Evolutionary conservation across 805 yeast species (phyloP), one percentile per base, ranked within the genome.

Genomic region (Kluyveromyces siamensis): DNA sequence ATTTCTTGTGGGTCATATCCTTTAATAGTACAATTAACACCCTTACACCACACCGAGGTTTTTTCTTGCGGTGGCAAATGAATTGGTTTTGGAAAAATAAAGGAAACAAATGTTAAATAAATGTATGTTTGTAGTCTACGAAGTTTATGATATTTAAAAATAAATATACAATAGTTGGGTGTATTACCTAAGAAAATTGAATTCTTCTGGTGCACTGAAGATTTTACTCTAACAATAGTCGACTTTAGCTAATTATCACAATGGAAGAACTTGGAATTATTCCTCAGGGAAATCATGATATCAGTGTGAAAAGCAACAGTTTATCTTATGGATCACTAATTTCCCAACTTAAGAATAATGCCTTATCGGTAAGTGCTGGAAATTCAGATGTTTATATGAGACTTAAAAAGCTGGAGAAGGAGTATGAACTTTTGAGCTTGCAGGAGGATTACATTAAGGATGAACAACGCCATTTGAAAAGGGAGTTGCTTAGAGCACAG

Each of bases 381-480:
- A 62, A 74, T 62, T 57, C 72, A 21, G 98, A 93, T 65, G 84
- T 84, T 37, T 93, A 93, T 69, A 71, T 87, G 56, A 84, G 78
- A 57, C 74, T 91, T 58, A 95, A 93, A 76, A 86, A 81, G 63
- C 76, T 93, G 54, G 95, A 95, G 65, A 88, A 90, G 56, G 96
- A 91, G 63, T 76, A 87, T 60, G 96, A 91, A 58, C 72, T 93
- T 46, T 71, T 93, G 53, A 71, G 77, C 51, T 74, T 93, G 55
- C 99, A 93, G 69, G 99, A 93, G 67, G 97, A 90, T 51, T 95
- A 91, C 67, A 89, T 93, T 65, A 93, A 95, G 63, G 99, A 93
- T 67, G 99, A 93, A 68, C 97, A 90, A 64, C 93, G 96, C 63
- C 96, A 91, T 70, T 75, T 93, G 66, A 90, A 88, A 62, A 79